Evolutionary conservation across 805 yeast species (phyloP), one percentile per base, ranked within the genome.

Genomic region (Sungouiozyma intestinalis): DNA sequence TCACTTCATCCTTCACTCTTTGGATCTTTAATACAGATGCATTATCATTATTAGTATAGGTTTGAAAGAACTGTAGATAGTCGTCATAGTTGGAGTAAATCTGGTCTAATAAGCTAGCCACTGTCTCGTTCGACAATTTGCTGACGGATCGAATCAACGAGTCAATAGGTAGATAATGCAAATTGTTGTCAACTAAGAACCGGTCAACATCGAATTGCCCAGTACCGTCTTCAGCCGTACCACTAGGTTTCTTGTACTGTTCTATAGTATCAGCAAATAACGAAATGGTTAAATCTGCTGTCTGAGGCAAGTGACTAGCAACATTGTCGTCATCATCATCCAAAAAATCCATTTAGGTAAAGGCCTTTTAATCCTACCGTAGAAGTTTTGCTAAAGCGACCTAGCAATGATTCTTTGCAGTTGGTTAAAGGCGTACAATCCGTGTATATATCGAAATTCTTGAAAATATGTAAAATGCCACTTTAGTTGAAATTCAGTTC

Each of bases 291-390:
- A 60, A 40, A 9, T 59, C 61, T n/a, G 57, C 40, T 1, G 58
- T 45, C 15, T 45, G 46, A 11, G 62, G 62, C 16, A 59, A 44
- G 27, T 52, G 62, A 33, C 54, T 40, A 27, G 49, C 49, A 6
- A 48, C 19, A 8, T 51, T 49, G 24, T 48, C 52, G 16, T 52
- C 57, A 24, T 49, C 48, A n/a, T 54, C 61, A 16, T 48, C 47
- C 21, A 55, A 40, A 21, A 50, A 42, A 39, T 55, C 53, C 60
- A 57, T 57, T 78, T 13, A 15, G n/a, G n/a, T n/a, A n/a, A n/a
- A n/a, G n/a, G n/a, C n/a, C n/a, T n/a, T n/a, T n/a, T n/a, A n/a
- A n/a, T n/a, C n/a, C n/a, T n/a, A n/a, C n/a, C n/a, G n/a, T n/a
- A n/a, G n/a, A n/a, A n/a, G n/a, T n/a, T n/a, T n/a, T n/a, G n/a